These are phyloP conservation scores for Penicillium parvum DNA, from an alignment of 495 filamentous ascomycete species.

Conservation along the genomic window DNA sequence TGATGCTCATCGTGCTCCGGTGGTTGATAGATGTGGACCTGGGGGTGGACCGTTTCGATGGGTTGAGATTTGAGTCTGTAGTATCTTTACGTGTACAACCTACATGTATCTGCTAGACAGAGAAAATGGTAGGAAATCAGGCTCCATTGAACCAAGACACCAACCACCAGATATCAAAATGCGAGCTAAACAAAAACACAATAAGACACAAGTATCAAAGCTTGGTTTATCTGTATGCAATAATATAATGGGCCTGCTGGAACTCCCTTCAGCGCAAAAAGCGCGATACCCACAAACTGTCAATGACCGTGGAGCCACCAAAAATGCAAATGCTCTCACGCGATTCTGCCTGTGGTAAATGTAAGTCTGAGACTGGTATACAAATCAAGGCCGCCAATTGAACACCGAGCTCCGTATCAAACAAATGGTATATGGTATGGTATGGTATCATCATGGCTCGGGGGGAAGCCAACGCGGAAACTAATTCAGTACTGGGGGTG, in stretches of 20 bases:
- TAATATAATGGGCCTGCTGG: neutral
- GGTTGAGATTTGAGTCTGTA: neutral
- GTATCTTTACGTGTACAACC: too few species aligned
- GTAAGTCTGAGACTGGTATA: neutral
- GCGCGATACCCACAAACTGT: too few species aligned
- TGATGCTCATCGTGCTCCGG: neutral
- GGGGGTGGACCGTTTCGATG: neutral
- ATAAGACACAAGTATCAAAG: neutral
- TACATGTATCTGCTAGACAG: too few species aligned
- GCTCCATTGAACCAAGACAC: too few species aligned
- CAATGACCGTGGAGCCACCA: neutral
- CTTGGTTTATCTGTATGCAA: conserved; percentile 5
- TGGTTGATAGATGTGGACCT: neutral
- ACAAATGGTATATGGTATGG: neutral
- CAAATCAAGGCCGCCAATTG: neutral
- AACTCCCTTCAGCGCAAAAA: conserved; percentile 1
- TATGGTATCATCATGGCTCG: too few species aligned
- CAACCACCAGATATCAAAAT: conserved; percentile 6
- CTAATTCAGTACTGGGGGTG: conserved; percentile 14
- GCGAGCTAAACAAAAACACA: conserved; percentile 3
- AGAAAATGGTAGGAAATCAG: too few species aligned
- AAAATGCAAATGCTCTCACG: neutral
- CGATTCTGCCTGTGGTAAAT: too few species aligned
- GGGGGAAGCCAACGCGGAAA: too few species aligned
- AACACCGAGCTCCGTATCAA: conserved; percentile 8